Evolutionary conservation across 2,329 filamentous ascomycete species (phyloP), one percentile per base, ranked within the genome.

Genomic region (Zopfia rhizophila): DNA sequence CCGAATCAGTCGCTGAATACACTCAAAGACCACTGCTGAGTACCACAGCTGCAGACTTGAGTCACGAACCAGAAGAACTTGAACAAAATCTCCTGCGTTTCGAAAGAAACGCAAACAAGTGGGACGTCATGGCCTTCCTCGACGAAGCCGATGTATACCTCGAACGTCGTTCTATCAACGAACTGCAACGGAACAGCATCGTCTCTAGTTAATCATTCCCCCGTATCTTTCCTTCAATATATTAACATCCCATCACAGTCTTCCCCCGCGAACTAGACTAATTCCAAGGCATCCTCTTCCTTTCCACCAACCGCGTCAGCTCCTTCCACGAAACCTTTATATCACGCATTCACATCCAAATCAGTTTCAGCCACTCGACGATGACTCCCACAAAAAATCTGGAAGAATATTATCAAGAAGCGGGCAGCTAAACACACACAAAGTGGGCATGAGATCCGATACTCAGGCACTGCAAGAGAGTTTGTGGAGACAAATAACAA

Each of bases 351-450:
- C 72, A 0, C 70, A 68, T 46, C 78, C 75, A 75, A 72, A 75
- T 22, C 73, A 73, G 14, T 66, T 81, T 60, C 78, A 1, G 66
- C 79, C 1, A 63, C 79, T 8, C 76, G 78, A 57, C 75, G 79
- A 53, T 5, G 48, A 62, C 1, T 65, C 68, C 3, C 60, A 73
- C 6, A 61, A 17, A 64, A 65, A 13, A 64, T 78, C 32, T 77
- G 73, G 18, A 72, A 76, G 8, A 45, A 43, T n/a, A 25, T 49
- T 8, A 29, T 51, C 31, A 21, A 23, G 6, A 51, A 47, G 19
- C 33, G 44, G 3, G 25, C 36, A 47, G 22, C 58, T 56, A 27
- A 39, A 12, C 29, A 48, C 2, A 45, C 59, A 35, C 38, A 29
- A 16, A 25, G 21, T 17, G 48, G n/a, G n/a, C n/a, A n/a, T n/a